Evolutionary conservation across 192 early-diverging fungal genomes (phyloP).

Genomic region (Linnemannia elongata): DNA sequence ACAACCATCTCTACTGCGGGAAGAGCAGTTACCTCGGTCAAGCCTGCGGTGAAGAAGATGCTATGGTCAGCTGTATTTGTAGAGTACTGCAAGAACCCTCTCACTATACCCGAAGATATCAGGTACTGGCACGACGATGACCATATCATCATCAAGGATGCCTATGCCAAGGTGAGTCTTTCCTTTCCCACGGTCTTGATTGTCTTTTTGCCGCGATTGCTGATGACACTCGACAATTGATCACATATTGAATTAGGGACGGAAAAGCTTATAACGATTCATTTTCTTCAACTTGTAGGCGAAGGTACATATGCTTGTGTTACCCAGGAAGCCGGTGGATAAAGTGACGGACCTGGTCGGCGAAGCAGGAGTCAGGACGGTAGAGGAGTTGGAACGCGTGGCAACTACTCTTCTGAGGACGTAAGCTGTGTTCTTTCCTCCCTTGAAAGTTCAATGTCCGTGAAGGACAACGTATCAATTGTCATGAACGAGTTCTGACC

Average conservation of each 20-base stretch:
- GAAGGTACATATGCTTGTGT: conserved; percentile 63
- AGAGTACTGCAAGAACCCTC: conserved; percentile 60
- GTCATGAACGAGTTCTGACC: background rate
- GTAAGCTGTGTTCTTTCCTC: background rate
- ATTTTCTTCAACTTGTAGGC: background rate
- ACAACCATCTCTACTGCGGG: too few species aligned
- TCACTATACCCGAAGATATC: conserved; percentile 40
- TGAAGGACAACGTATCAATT: background rate
- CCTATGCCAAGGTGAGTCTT: conserved; percentile 64
- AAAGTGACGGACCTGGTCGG: conserved; percentile 46
- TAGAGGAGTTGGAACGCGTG: conserved; percentile 50
- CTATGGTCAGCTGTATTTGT: conserved; percentile 14
- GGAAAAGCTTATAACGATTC: conserved; percentile 12
- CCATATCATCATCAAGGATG: conserved; percentile 65
- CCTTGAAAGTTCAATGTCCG: background rate
- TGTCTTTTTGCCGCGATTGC: background rate
- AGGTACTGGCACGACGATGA: conserved; percentile 59
- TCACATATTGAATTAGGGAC: background rate
- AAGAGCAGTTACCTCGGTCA: background rate
- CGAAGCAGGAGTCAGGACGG: conserved; percentile 35
- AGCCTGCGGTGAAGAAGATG: background rate
- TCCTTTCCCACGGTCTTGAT: too few species aligned
- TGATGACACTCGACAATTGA: background rate
- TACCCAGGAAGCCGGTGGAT: conserved; percentile 63
- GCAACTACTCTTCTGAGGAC: conserved; percentile 47